Conservation (phyloP, 768 basidiomycete genomes). For the Dioszegia hungarica region DNA sequence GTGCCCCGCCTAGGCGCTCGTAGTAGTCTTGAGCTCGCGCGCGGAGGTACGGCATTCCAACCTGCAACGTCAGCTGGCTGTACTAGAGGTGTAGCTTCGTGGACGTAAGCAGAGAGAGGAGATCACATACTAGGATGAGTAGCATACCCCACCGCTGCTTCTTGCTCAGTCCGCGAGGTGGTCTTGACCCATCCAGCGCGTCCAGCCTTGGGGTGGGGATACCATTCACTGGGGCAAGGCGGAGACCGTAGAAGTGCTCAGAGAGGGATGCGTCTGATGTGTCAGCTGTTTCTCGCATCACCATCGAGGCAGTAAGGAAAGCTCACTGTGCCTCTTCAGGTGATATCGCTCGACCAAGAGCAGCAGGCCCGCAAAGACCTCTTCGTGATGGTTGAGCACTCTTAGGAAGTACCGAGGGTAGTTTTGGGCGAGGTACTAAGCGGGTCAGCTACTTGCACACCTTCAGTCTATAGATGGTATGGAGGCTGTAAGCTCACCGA, state of each 20-base stretch:
- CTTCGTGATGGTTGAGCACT: constrained; percentile 90
- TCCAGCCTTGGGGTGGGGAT: constrained; percentile 26
- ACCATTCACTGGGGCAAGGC: not conserved
- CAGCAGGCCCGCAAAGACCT: constrained; percentile 87
- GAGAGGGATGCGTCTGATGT: constrained; percentile 79
- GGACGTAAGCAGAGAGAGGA: too few species aligned
- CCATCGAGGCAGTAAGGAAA: not conserved
- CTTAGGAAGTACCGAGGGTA: constrained; percentile 88
- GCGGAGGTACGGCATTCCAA: constrained; percentile 81
- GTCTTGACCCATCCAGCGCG: constrained; percentile 10
- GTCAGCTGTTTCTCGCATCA: not conserved
- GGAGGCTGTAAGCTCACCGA: constrained; percentile 57
- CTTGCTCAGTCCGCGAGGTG: constrained; percentile 56
- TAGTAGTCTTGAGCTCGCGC: constrained; percentile 87
- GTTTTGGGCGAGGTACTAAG: constrained; percentile 84
- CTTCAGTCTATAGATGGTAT: not conserved
- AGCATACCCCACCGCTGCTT: constrained; percentile 72
- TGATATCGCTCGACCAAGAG: constrained; percentile 86
- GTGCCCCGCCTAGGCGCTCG: constrained; percentile 79
- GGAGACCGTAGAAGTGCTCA: constrained; percentile 89
- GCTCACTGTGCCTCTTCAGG: constrained; percentile 74
- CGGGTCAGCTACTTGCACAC: not conserved
- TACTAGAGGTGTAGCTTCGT: too few species aligned
- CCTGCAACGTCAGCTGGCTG: constrained; percentile 44
- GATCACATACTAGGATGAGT: constrained; percentile 69